Percentiles rank a stretch among this genome's conserved stretches.
Conservation (phyloP, 805 yeast species). For the Suhomyces prunicola region DNA sequence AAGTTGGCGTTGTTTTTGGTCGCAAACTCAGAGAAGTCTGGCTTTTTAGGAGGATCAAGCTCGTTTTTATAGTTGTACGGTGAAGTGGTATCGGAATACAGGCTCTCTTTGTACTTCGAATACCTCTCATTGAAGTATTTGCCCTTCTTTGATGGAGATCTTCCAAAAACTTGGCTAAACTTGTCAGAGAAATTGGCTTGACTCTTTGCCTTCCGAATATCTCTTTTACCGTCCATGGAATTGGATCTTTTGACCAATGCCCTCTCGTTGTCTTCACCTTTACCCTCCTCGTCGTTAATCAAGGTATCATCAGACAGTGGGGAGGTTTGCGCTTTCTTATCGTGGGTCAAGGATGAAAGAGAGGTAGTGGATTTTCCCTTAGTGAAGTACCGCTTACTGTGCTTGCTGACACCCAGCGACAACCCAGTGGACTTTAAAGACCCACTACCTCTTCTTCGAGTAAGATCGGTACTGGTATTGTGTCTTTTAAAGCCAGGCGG, state of each 20-base stretch:
- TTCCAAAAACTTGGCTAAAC: background rate
- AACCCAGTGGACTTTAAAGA: background rate
- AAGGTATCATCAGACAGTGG: slow-evolving; percentile 12
- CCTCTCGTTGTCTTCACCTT: background rate
- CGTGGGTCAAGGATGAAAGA: slow-evolving; percentile 7
- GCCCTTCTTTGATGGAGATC: background rate
- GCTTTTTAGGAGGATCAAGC: background rate
- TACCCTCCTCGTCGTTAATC: slow-evolving; percentile 10
- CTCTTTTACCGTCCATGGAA: slow-evolving; percentile 4
- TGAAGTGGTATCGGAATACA: slow-evolving; percentile 19
- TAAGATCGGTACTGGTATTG: slow-evolving; percentile 13
- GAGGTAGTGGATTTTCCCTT: slow-evolving; percentile 23
- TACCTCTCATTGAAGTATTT: slow-evolving; percentile 19
- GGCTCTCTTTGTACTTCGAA: slow-evolving; percentile 20
- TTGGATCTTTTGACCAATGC: background rate
- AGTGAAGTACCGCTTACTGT: slow-evolving; percentile 3
- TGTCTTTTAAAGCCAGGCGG: slow-evolving; percentile 25
- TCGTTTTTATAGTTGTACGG: background rate
- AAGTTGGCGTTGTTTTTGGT: slow-evolving; percentile 27
- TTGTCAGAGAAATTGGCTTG: slow-evolving; percentile 27
- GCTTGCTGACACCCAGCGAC: slow-evolving; percentile 12
- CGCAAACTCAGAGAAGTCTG: background rate
- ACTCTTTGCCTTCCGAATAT: slow-evolving; percentile 32
- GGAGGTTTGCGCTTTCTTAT: background rate
- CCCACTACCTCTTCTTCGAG: background rate